Base-by-base conservation (phyloP, 2,329 filamentous ascomycete genomes). In the Beauveria bassiana region DNA sequence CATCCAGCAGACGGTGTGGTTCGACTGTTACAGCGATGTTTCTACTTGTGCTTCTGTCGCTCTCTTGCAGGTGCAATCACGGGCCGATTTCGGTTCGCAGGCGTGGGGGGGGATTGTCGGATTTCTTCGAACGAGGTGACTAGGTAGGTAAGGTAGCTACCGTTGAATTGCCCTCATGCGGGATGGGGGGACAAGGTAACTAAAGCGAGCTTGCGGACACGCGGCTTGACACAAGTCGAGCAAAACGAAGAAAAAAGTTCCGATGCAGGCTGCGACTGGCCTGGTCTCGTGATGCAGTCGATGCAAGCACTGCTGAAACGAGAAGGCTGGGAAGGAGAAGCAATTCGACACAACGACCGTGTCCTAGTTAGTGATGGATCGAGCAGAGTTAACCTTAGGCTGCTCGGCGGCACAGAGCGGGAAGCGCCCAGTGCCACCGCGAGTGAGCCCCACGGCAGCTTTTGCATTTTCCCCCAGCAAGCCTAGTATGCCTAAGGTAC, bases 311-410 rank as follows among this genome's bases (percentile, higher is more conserved):
- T 40, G 49, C 49, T 60, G 58, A 60, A 60, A 53, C 50, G 28
- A 46, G 58, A 54, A 54, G 58, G 50, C 40, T 60, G 50, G 49
- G 26, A n/a, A 54, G 42, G 26, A 28, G 28, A 60, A 50, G 26
- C 53, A 53, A 60, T 54, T 60, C 49, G 50, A 54, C 42, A 54
- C 49, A 50, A 51, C 45, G 34, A 18, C 57, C 45, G 47, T 51
- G 57, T 59, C 57, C 47, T 22, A 59, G 26, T 43, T 22, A 59
- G 26, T 43, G 57, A 51, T 51, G 57, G 56, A 59, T 51, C 58
- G 26, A 47, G 58, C 50, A 53, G 22, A 47, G 38, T 60, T 52
- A 22, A 22, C 22, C 22, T 22, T 22, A 31, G 46, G 49, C 34
- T 43, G 26, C 10, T 18, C 50, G 26, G 47, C 58, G 58, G 40